Percentiles rank a stretch among this genome's conserved stretches.
Evolutionary conservation across 176 grass and related monocot species (phyloP).

Genomic region (Eremochloa ophiuroides): DNA sequence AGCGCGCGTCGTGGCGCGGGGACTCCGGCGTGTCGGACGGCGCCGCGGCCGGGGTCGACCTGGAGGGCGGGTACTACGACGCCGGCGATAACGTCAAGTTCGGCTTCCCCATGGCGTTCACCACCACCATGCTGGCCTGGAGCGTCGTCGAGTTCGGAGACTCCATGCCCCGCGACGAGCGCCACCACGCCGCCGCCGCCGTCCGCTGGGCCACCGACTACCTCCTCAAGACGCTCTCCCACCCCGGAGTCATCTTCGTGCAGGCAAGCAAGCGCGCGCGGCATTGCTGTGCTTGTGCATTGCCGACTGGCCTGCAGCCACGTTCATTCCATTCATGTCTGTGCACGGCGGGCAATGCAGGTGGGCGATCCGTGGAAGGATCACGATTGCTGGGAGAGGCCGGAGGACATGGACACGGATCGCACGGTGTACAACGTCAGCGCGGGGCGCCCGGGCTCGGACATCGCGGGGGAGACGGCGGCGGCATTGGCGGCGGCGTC

Average conservation of each 20-base stretch:
- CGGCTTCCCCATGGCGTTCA: slow-evolving; percentile 94
- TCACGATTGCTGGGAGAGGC: slow-evolving; percentile 87
- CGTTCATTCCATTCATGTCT: no score
- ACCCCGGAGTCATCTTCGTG: slow-evolving; percentile 69
- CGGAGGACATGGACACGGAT: slow-evolving; percentile 92
- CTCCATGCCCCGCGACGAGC: slow-evolving; percentile 57
- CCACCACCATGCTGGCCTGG: slow-evolving; percentile 91
- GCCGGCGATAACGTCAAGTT: slow-evolving; percentile 97
- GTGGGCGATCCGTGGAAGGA: slow-evolving; percentile 79
- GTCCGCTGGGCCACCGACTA: slow-evolving; percentile 86
- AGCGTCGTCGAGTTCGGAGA: slow-evolving; percentile 78
- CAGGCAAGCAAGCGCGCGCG: slow-evolving; percentile 48
- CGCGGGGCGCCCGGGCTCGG: slow-evolving; percentile 57
- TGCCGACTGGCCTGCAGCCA: no score
- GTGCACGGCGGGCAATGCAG: slow-evolving; percentile 21
- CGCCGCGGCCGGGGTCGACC: slow-evolving; percentile 57
- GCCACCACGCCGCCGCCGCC: slow-evolving; percentile 45
- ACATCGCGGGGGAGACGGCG: slow-evolving; percentile 84
- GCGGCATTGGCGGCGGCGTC: slow-evolving; percentile 83
- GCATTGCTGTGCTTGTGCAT: neutral
- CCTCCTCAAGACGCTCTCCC: slow-evolving; percentile 80
- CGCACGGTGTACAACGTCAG: slow-evolving; percentile 90
- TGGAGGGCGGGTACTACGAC: slow-evolving; percentile 86
- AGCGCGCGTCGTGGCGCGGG: slow-evolving; percentile 64
- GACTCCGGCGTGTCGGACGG: slow-evolving; percentile 72